These are phyloP conservation scores for Zygoascus tannicola DNA, from an alignment of 805 yeast genomes.

Conservation along the genomic window DNA sequence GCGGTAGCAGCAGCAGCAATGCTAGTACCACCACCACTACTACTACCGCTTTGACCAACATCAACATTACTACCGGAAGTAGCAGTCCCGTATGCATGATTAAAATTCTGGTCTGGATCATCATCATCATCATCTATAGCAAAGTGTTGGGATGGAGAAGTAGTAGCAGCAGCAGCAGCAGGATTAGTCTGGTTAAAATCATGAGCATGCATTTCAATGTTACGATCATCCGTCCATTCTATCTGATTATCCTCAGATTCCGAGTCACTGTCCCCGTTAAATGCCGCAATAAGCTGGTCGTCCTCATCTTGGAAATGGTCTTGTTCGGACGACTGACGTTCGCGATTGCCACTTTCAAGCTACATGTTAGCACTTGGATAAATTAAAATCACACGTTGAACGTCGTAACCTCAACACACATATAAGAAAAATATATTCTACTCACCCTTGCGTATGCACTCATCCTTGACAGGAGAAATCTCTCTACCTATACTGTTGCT, in stretches of 20 bases:
- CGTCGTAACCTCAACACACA: too few species aligned
- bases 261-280: slow-evolving; percentile 14
- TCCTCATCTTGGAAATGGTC: background rate
- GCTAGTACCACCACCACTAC: background rate
- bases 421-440: too few species aligned
- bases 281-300: slow-evolving; percentile 16
- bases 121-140: background rate
- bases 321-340: too few species aligned
- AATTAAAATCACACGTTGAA: too few species aligned
- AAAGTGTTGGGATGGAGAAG: too few species aligned
- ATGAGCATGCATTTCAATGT: background rate
- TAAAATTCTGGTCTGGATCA: background rate
- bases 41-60: background rate
- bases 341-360: too few species aligned
- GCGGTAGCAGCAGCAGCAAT: background rate
- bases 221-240: slow-evolving; percentile 9
- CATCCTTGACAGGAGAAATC: too few species aligned
- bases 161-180: background rate
- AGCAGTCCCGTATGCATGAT: background rate
- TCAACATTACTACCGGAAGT: background rate
- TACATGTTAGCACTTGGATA: too few species aligned
- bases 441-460: too few species aligned
- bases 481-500: too few species aligned
- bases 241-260: slow-evolving; percentile 12
- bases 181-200: background rate